Conservation (phyloP, 805 yeast genomes). For the Cyberlindnera veronae region DNA sequence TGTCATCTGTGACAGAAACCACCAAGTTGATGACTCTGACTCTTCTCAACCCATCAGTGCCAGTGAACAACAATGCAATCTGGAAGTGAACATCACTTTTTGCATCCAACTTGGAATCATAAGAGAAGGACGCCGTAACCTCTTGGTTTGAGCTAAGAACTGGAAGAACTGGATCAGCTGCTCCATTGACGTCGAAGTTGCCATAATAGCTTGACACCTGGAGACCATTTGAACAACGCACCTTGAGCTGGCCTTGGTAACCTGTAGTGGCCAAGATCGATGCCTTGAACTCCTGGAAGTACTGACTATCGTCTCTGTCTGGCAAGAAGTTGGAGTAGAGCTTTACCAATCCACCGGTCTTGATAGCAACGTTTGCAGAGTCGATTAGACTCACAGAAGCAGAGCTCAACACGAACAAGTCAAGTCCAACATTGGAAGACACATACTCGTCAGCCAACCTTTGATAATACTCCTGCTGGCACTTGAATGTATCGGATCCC, state of each 20-base stretch:
- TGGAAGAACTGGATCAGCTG: conserved; percentile 68
- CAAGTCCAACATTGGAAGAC: conserved; percentile 64
- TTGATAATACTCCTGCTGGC: conserved; percentile 60
- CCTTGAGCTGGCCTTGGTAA: conserved; percentile 76
- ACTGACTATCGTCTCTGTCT: conserved; percentile 64
- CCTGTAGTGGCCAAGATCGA: conserved; percentile 55
- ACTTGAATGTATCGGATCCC: conserved; percentile 48
- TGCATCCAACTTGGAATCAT: conserved; percentile 71
- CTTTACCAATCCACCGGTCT: conserved; percentile 68
- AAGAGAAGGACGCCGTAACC: conserved; percentile 65
- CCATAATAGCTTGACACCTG: conserved; percentile 79
- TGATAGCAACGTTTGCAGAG: conserved; percentile 56
- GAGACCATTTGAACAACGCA: conserved; percentile 84
- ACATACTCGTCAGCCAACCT: conserved; percentile 56
- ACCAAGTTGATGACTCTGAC: conserved; percentile 84
- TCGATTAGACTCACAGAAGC: conserved; percentile 71
- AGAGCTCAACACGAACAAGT: conserved; percentile 65
- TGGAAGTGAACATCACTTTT: conserved; percentile 85
- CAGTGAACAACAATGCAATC: conserved; percentile 83
- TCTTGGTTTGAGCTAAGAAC: conserved; percentile 58
- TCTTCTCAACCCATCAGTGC: conserved; percentile 68
- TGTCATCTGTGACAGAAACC: conserved; percentile 74
- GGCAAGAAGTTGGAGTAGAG: conserved; percentile 65
- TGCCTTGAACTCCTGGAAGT: conserved; percentile 57
- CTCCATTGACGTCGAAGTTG: conserved; percentile 36